Base-by-base conservation (phyloP, 2,329 filamentous ascomycete genomes). In the Zymoseptoria brevis region DNA sequence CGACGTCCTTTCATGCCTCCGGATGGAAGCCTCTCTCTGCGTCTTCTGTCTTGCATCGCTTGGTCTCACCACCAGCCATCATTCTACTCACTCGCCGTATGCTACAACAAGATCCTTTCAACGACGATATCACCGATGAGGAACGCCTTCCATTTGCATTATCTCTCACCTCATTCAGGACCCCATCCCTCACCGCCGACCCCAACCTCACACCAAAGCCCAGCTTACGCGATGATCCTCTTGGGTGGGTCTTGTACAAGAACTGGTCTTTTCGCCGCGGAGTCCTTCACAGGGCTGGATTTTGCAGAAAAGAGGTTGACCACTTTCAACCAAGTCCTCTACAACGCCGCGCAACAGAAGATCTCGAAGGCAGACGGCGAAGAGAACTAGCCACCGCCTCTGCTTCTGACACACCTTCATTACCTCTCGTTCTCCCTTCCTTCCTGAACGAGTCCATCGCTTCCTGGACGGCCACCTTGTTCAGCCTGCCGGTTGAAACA, bases 241-340 rank as follows among this genome's bases (percentile, higher is more conserved):
- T 68, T 19, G 68, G 66, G 16, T 65, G 68, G 58, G 26, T 67
- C 2, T 26, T 68, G 8, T 59, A 69, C 24, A 57, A 67, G 49
- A 61, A 58, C 19, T 68, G 62, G 30, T 35, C 26, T 1, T n/a
- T 66, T 8, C 62, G 69, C 2, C 50, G 55, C 1, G 19, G 19
- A 1, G 53, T 69, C 41, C 49, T 70, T 19, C 52, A 59, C 8
- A 62, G 61, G 59, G 60, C 57, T 19, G 67, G 67, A 19, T 70
- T 45, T 45, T 16, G 16, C 13, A 16, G 68, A 68, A 60, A 55
- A 4, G 45, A 66, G 1, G 13, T 61, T 56, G 26, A 29, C 7
- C 57, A 58, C n/a, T 56, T 7, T 16, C 35, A 16, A 16, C 35
- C 26, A 52, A 26, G 11, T 50, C 52, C 8, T 48, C n/a, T 48